Evolutionary conservation across 192 early-diverging fungal species (phyloP).

Genomic region (Podila horticola): DNA sequence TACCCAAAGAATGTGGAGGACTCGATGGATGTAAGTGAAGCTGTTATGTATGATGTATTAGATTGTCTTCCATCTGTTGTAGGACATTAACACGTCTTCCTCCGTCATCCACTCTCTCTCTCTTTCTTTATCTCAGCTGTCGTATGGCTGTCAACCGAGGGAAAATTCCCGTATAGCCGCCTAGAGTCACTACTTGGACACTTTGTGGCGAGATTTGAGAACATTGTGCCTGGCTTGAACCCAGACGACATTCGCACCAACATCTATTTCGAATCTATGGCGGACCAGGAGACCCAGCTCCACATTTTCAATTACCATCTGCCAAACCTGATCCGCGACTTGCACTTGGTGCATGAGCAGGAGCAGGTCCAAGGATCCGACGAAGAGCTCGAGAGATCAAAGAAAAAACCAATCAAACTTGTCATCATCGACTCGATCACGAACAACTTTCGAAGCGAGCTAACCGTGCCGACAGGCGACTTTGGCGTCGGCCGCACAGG

Average conservation of each 20-base stretch:
- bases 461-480: neutral
- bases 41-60: neutral
- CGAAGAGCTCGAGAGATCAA: constrained; percentile 43
- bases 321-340: constrained; percentile 60
- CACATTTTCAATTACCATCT: constrained; percentile 82
- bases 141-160: constrained; percentile 80
- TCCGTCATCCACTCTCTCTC: neutral
- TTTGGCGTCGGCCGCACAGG: constrained; percentile 1
- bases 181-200: constrained; percentile 58
- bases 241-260: constrained; percentile 41
- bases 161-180: constrained; percentile 71
- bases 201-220: constrained; percentile 31
- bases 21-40: constrained; percentile 62
- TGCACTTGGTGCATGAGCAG: neutral
- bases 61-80: neutral
- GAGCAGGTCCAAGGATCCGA: neutral
- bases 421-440: constrained; percentile 91
- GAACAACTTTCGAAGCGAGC: constrained; percentile 73
- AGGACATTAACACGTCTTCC: neutral
- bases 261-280: constrained; percentile 76
- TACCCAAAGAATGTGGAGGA: constrained; percentile 65
- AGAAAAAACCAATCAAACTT: constrained; percentile 66
- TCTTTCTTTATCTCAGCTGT: constrained; percentile 50
- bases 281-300: constrained; percentile 75
- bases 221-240: constrained; percentile 24